These are phyloP conservation scores for Aspergillus piperis DNA, from an alignment of 2,329 filamentous ascomycete species.

Conservation along the genomic window DNA sequence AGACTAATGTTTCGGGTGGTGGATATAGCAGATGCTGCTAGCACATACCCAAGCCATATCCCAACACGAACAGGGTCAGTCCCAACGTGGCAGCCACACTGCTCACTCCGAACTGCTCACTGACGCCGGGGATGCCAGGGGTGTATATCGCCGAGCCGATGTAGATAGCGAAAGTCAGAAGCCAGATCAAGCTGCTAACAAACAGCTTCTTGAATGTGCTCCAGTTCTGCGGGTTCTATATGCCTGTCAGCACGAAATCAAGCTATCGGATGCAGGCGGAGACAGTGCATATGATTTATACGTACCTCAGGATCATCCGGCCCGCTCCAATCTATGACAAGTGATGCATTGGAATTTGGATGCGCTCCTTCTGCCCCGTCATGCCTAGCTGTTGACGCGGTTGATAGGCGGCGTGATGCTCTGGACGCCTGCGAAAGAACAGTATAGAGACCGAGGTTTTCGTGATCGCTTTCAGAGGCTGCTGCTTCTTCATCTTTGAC, in stretches of 20 bases:
- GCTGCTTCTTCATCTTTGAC: slow-evolving; percentile 11
- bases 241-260: not conserved
- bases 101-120: slow-evolving; percentile 47
- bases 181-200: slow-evolving; percentile 50
- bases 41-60: slow-evolving; percentile 41
- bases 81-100: slow-evolving; percentile 51
- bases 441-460: slow-evolving; percentile 18
- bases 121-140: slow-evolving; percentile 45
- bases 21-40: not conserved
- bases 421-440: slow-evolving; percentile 22
- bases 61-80: slow-evolving; percentile 53
- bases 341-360: not conserved
- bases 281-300: not conserved
- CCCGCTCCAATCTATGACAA: slow-evolving; percentile 23
- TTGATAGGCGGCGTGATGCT: not conserved
- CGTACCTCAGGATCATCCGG: slow-evolving; percentile 20
- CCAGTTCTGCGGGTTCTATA: slow-evolving; percentile 53
- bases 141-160: slow-evolving; percentile 56
- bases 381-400: slow-evolving; percentile 3
- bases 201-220: slow-evolving; percentile 45
- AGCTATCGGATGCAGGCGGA: not conserved
- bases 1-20: not conserved
- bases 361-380: not conserved
- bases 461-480: not conserved
- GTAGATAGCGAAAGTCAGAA: slow-evolving; percentile 54